Evolutionary conservation across 164 flowering plant genomes (phyloP).

Genomic region (Cinnamomum micranthum): DNA sequence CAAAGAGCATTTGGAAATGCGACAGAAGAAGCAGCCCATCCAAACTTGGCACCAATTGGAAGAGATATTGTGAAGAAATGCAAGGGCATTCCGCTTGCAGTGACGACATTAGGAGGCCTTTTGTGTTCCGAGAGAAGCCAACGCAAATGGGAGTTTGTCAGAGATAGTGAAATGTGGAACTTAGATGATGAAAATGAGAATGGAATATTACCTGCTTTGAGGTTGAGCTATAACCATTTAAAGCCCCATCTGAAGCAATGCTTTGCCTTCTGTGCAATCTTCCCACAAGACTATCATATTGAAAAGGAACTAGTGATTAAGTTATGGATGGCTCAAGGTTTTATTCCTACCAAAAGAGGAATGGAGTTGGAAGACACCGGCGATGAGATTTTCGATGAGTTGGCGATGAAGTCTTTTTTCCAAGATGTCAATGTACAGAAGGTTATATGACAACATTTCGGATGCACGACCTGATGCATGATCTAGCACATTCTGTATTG

Average conservation of each 20-base stretch:
- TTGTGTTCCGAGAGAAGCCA: not conserved
- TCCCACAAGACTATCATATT: not conserved
- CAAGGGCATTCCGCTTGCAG: conserved; percentile 6
- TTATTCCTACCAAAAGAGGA: not conserved
- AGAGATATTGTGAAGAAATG: conserved; percentile 8
- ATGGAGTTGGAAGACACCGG: not conserved
- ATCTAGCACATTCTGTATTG: conserved; percentile 1
- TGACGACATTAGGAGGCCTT: conserved; percentile 1
- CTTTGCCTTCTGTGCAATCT: conserved; percentile 5
- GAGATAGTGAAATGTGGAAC: conserved; percentile 2
- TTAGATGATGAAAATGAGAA: not conserved
- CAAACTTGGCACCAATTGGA: not conserved
- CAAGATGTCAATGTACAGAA: not conserved
- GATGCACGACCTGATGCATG: conserved; percentile 9
- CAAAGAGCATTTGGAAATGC: conserved; percentile 3
- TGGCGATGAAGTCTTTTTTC: not conserved
- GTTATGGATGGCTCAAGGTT: conserved; percentile 10
- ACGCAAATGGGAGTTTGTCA: conserved; percentile 1
- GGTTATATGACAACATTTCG: not conserved
- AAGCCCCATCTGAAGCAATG: conserved; percentile 5
- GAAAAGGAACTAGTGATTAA: not conserved
- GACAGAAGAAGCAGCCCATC: not conserved
- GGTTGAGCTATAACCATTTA: conserved; percentile 10
- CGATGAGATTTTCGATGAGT: not conserved
- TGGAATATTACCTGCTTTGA: not conserved